A percentile compares a stretch with the other conserved stretches of the same genome.
phyloP scores from a whole-genome alignment of 2,329 filamentous ascomycete species.

The Colletotrichum higginsianum region DNA sequence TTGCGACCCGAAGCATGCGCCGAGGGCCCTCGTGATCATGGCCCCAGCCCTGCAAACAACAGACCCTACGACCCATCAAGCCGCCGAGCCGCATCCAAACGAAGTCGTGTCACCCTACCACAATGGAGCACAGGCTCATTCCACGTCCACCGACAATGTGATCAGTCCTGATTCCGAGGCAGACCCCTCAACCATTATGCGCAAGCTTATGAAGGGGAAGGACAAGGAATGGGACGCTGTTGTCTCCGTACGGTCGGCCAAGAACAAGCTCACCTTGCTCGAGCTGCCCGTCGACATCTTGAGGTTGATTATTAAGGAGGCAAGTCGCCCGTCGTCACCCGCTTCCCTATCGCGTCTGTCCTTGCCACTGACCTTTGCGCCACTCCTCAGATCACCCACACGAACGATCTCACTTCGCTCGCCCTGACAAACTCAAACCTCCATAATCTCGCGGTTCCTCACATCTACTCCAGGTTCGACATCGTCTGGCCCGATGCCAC shows the following conservation, averaged over 20 bases:
- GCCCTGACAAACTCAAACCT: conserved; percentile 84
- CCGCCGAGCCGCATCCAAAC: conserved; percentile 34
- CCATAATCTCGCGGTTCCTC: conserved; percentile 81
- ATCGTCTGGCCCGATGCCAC: conserved; percentile 86
- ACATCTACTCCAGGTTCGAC: conserved; percentile 88
- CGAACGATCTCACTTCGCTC: conserved; percentile 84
- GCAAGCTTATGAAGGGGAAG: conserved; percentile 69
- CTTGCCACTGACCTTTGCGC: conserved; percentile 33
- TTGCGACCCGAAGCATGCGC: conserved; percentile 34
- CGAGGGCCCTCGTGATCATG: conserved; percentile 35
- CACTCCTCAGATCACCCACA: conserved; percentile 77
- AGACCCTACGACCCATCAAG: conserved; percentile 35
- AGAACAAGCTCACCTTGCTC: conserved; percentile 69
- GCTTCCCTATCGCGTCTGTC: conserved; percentile 23
- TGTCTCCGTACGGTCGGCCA: conserved; percentile 52
- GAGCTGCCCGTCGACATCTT: conserved; percentile 85
- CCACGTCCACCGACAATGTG: conserved; percentile 18
- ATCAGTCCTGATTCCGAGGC: conserved; percentile 38
- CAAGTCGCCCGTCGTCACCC: conserved; percentile 52
- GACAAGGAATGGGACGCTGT: conserved; percentile 78
- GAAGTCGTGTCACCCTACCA: conserved; percentile 25
- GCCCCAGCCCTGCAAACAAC: conserved; percentile 39
- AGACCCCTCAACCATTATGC: conserved; percentile 43
- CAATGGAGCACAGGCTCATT: conserved; percentile 11
- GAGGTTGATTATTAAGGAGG: conserved; percentile 85